Evolutionary conservation across 2,329 filamentous ascomycete genomes (phyloP), one percentile per base, ranked within the genome.

Genomic region (Diaporthe sp.): DNA sequence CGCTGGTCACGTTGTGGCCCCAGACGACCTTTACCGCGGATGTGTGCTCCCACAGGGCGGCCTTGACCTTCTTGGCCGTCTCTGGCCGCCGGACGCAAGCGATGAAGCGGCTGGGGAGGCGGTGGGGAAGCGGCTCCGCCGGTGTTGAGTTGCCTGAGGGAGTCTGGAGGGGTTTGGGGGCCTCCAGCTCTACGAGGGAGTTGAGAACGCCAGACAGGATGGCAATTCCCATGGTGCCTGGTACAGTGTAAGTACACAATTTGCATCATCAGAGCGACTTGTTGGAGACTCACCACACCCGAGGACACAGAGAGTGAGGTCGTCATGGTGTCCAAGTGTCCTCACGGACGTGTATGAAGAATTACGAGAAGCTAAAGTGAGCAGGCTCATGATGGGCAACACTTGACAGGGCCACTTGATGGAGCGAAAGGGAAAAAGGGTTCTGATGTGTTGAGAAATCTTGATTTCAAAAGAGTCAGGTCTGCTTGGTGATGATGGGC

Each of bases 191-290:
- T 53, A 87, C 86, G 60, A 97, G 89, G 15, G 94, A 94, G 76
- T 91, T 88, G 79, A 97, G 90, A 81, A 98, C 93, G 78, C 95
- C 95, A 73, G 90, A 92, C 75, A 97, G 90, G 79, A 98, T 96
- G 75, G 94, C 94, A 76, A 94, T 94, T 76, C 95, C 95, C 91
- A 98, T 94, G 72, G 92, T 96, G 78, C 94, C 94, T 95, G 79
- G 71, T 22, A 51, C n/a, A 10, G 5, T 28, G 31, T 75, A n/a
- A 75, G 49, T 28, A 73, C 53, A 17, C 39, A 44, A 49, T 31
- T 25, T 37, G 34, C 58, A 28, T 37, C 2, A 17, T 28, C 8
- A 65, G 15, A 28, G 25, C 8, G 13, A 37, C 5, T n/a, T 20
- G 4, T 7, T 6, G 22, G 71, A 28, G 39, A 86, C 90, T 82